phyloP scores from a whole-genome alignment of 352 stramenopile genomes.

The Aphanomyces euteiches region DNA sequence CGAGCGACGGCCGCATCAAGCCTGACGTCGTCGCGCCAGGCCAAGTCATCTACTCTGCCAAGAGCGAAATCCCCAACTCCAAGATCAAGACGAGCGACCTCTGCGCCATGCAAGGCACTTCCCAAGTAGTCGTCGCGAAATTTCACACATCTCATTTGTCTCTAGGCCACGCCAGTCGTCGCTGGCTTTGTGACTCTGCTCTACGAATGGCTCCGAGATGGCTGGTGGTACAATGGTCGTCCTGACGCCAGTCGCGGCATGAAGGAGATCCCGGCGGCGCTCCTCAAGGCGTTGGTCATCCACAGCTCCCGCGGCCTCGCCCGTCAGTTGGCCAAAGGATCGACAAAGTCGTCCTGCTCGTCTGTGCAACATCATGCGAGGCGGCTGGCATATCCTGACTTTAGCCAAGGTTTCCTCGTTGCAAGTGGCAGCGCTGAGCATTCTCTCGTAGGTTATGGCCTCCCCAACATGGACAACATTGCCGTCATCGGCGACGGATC shows the following conservation, averaged over 20 bases:
- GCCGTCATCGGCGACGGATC: no score
- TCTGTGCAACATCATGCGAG: background rate
- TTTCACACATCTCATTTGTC: no score
- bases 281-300: constrained; percentile 74
- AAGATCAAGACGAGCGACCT: constrained; percentile 51
- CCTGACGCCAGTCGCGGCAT: constrained; percentile 55
- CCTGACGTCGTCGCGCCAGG: constrained; percentile 83
- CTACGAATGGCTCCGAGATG: constrained; percentile 71
- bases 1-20: constrained; percentile 78
- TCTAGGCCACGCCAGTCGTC: constrained; percentile 53
- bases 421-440: no score
- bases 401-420: constrained; percentile 54
- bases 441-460: no score
- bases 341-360: constrained; percentile 44
- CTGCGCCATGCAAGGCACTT: constrained; percentile 71
- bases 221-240: constrained; percentile 63
- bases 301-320: constrained; percentile 60
- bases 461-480: no score
- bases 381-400: constrained; percentile 53
- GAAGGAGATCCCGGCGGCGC: constrained; percentile 50
- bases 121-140: no score
- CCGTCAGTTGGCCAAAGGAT: background rate
- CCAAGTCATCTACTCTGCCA: constrained; percentile 71
- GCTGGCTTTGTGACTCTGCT: constrained; percentile 66
- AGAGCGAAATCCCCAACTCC: constrained; percentile 52